Conservation (phyloP, 163 green algal species). For the Volvox carteri region DNA sequence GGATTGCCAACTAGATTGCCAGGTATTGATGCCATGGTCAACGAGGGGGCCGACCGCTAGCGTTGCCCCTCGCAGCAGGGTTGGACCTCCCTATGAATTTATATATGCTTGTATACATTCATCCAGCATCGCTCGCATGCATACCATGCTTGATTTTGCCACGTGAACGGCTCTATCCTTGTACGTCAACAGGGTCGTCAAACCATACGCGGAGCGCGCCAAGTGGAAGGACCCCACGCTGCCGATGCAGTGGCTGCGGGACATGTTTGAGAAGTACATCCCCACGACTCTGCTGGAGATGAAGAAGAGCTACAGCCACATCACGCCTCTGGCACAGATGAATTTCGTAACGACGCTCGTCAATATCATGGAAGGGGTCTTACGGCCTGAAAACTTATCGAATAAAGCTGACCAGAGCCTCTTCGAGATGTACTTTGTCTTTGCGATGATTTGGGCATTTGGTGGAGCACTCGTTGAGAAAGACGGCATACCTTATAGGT, state of each 20-base stretch:
- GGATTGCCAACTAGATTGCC: no score
- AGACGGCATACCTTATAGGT: conserved; percentile 89
- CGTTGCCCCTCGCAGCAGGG: no score
- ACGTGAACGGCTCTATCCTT: no score
- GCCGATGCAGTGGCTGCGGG: conserved; percentile 77
- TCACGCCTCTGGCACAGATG: conserved; percentile 89
- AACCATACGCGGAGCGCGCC: conserved; percentile 83
- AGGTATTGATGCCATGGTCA: no score
- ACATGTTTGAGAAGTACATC: conserved; percentile 92
- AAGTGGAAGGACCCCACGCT: conserved; percentile 88
- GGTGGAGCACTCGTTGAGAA: conserved; percentile 86
- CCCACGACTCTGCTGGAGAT: conserved; percentile 87
- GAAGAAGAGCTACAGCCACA: conserved; percentile 86
- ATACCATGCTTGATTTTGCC: no score
- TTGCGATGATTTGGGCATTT: conserved; percentile 90
- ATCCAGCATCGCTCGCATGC: no score
- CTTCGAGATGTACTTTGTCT: conserved; percentile 89
- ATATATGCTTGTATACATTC: no score
- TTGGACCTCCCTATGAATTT: no score
- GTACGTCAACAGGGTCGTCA: conserved; percentile 62
- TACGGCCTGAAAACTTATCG: conserved; percentile 88
- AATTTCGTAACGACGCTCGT: conserved; percentile 88
- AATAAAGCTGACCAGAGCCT: conserved; percentile 83
- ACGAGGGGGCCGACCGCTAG: no score
- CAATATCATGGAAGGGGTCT: conserved; percentile 88